Evolutionary conservation across 176 grass and related monocot genomes (phyloP), one percentile per base, ranked within the genome.

Genomic region (Oryza punctata): DNA sequence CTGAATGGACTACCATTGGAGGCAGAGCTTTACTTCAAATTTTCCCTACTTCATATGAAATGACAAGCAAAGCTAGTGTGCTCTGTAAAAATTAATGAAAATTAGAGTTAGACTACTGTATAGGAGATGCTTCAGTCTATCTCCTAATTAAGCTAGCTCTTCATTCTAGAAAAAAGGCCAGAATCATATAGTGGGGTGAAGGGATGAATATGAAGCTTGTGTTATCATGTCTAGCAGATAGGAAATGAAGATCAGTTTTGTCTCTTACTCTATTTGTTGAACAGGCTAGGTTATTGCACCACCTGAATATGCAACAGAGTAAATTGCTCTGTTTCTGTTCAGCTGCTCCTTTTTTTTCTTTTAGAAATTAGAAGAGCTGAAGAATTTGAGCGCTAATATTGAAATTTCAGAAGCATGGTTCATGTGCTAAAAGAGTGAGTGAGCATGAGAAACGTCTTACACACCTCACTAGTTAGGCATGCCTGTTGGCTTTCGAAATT

Each of bases 381-480:
- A 28, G 24, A 14, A 49, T 28, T 41, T 65, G 8, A 45, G 3
- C 2, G 38, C 10, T 63, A 43, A 72, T 72, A 19, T 45, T 7
- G 1, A 65, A 44, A 65, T 65, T 3, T 27, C 18, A 19, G 8
- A 60, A 60, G 21, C 54, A 60, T 60, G 19, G 5, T n/a, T 60
- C 41, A 35, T 18, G 13, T 16, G 78, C 69, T 71, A 38, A 15
- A 67, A 66, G 30, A 25, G 32, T 18, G 3, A 72, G 28, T 64
- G 18, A 38, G 59, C 64, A 32, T 59, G 30, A 83, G 75, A 26
- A 80, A 77, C 70, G 15, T 65, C 41, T 30, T 43, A 13, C 23
- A 54, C 44, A 57, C 9, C 25, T 83, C 26, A 18, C 27, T 27
- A 37, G 4, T 60, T 69, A 77, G 33, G 37, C 24, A 10, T 67